Evolutionary conservation across 2,329 filamentous ascomycete genomes (phyloP), one percentile per base, ranked within the genome.

Genomic region (Ascochyta rabiei): DNA sequence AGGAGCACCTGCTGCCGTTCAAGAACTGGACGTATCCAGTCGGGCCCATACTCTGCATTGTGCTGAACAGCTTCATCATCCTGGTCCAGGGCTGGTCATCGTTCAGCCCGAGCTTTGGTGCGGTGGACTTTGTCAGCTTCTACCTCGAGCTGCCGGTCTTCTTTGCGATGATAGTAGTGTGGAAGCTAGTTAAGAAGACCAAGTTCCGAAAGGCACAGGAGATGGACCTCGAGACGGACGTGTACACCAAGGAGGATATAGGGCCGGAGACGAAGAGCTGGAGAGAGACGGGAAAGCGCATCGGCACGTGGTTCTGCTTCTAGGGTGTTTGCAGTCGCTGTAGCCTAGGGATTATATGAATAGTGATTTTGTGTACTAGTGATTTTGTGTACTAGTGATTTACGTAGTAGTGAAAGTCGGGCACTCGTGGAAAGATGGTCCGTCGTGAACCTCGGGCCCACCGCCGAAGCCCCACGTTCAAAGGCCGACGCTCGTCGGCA

Each of bases 11-110:
- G 44, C 76, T 81, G 39, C 80, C 80, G 2, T 81, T 75, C 53
- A 83, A 80, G n/a, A 89, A 89, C 0, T 86, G 81, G 62, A 76
- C 78, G 12, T 71, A 72, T 39, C 84, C 84, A 84, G 78, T 69
- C 76, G 67, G 86, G 80, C 72, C 75, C 84, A 49, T 62, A 7
- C 15, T 71, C 15, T 68, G 63, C 46, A 48, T 72, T 0, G 49
- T 66, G 2, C 48, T 70, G 8, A 72, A 70, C 39, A 61, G 35
- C 18, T 71, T 72, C 47, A 65, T 72, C 15, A 66, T 72, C 2
- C 41, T 72, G 7, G 66, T 71, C 1, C 68, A 71, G 42, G 69
- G 69, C 6, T 72, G 67, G 67, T 63, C 58, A 1, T 87, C 87
- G 0, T 91, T 91, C 57, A 76, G 72, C 34, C 71, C 69, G 2